phyloP scores from a whole-genome alignment of 306 rosid species.

The Cicer cuneatum region DNA sequence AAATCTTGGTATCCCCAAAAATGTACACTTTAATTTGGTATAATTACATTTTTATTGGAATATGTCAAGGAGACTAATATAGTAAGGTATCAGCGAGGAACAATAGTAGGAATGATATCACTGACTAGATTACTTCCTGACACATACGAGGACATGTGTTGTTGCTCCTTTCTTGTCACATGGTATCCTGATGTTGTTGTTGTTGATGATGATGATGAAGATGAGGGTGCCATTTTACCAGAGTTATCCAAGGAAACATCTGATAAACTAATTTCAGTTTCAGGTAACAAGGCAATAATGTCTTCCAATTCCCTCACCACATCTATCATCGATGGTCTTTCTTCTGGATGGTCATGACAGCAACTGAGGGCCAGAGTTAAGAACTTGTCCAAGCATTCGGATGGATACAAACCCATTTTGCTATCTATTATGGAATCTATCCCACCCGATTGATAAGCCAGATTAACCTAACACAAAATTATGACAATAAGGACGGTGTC shows the following conservation, averaged over 20 bases:
- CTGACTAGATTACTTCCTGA: conserved; percentile 70
- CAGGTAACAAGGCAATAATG: conserved; percentile 62
- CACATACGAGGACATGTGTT: conserved; percentile 45
- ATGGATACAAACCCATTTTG: conserved; percentile 63
- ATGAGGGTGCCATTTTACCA: conserved; percentile 45
- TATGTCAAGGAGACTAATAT: not conserved
- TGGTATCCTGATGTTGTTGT: conserved; percentile 41
- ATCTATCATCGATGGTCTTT: conserved; percentile 67
- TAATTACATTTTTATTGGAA: conserved; percentile 31
- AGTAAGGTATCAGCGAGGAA: conserved; percentile 54
- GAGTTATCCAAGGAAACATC: conserved; percentile 49
- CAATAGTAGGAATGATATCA: conserved; percentile 62
- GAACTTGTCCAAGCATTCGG: conserved; percentile 63
- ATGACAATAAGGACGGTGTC: not conserved
- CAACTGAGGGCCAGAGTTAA: conserved; percentile 65
- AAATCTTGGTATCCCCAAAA: conserved; percentile 20
- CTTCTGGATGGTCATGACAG: conserved; percentile 65
- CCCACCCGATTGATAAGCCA: conserved; percentile 57
- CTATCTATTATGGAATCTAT: conserved; percentile 60
- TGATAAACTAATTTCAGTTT: conserved; percentile 51
- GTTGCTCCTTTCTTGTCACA: conserved; percentile 46
- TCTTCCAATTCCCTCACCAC: conserved; percentile 78
- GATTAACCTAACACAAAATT: conserved; percentile 58
- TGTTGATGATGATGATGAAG: conserved; percentile 42
- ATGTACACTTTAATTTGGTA: conserved; percentile 17